Percentiles rank a stretch among this genome's conserved stretches.
phyloP scores from a whole-genome alignment of 176 grass and related monocot genomes.

The Secale cereale region DNA sequence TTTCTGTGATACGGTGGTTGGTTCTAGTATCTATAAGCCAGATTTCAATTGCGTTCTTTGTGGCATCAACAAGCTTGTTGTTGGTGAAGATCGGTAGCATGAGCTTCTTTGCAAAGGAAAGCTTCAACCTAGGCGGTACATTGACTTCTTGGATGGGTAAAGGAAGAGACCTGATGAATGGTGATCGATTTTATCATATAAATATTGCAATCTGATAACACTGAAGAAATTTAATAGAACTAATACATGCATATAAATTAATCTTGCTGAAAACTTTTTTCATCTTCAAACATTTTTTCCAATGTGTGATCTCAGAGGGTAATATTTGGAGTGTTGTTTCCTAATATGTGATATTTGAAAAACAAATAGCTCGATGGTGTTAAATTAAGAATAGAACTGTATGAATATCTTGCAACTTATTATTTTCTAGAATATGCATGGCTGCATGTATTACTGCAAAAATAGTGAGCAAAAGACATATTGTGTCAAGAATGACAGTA shows the following conservation, averaged over 20 bases:
- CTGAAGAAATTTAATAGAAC: neutral
- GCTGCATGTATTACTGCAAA: neutral
- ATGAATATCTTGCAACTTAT: neutral
- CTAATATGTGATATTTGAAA: too few relatives aligned
- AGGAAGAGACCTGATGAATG: slow-evolving; percentile 23
- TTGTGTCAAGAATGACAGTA: neutral
- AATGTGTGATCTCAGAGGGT: neutral
- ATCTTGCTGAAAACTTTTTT: neutral
- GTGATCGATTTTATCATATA: neutral
- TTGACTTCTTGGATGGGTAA: neutral
- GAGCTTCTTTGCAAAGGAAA: slow-evolving; percentile 30
- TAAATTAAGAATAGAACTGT: neutral
- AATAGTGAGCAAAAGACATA: neutral
- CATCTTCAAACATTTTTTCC: neutral
- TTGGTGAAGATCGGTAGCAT: slow-evolving; percentile 39
- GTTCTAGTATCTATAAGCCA: slow-evolving; percentile 25
- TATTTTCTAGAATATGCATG: neutral
- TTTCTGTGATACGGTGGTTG: neutral
- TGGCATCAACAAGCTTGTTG: slow-evolving; percentile 31
- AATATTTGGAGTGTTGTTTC: too few relatives aligned
- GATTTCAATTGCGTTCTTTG: slow-evolving; percentile 24
- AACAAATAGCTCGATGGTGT: too few relatives aligned
- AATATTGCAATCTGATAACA: neutral
- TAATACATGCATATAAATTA: neutral
- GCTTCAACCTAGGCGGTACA: slow-evolving; percentile 19